phyloP scores from a whole-genome alignment of 805 yeast species.

The Saccharomycopsis oosterbeekiorum region DNA sequence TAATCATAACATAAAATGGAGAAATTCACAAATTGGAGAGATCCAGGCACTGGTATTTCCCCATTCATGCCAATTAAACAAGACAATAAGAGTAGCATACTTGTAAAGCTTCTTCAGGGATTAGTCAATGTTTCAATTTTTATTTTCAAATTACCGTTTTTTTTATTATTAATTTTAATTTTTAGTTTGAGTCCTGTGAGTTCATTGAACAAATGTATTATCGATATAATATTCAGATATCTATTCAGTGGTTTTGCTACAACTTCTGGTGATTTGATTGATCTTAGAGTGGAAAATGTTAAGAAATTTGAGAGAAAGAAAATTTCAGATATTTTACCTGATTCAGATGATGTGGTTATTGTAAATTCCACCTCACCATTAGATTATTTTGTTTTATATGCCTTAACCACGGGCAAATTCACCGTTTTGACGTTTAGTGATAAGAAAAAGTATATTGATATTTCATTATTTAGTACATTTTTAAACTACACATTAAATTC shows the following conservation, averaged over 20 bases:
- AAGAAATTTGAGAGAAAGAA: constrained; percentile 28
- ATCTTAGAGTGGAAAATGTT: constrained; percentile 34
- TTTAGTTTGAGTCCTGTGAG: constrained; percentile 19
- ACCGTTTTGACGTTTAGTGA: constrained; percentile 1
- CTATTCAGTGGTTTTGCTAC: constrained; percentile 26
- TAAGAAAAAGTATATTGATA: neutral
- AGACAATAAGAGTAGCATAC: constrained; percentile 19
- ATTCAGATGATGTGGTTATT: constrained; percentile 31
- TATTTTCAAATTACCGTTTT: constrained; percentile 20
- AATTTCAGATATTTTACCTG: constrained; percentile 27
- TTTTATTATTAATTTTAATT: constrained; percentile 14
- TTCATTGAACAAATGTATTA: constrained; percentile 16
- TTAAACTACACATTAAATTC: neutral
- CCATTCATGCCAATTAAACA: constrained; percentile 63
- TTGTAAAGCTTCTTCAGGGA: neutral
- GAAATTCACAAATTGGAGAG: constrained; percentile 76
- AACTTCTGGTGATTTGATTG: constrained; percentile 30
- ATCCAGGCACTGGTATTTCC: constrained; percentile 86
- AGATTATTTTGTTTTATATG: constrained; percentile 27
- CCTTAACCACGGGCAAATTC: neutral
- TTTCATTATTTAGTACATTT: neutral
- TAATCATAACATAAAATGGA: constrained; percentile 59
- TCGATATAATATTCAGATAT: constrained; percentile 23
- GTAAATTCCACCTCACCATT: constrained; percentile 40
- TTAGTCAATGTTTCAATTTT: constrained; percentile 25